Evolutionary conservation across 176 grass and related monocot species (phyloP).

Genomic region (Rhynchospora breviuscula): DNA sequence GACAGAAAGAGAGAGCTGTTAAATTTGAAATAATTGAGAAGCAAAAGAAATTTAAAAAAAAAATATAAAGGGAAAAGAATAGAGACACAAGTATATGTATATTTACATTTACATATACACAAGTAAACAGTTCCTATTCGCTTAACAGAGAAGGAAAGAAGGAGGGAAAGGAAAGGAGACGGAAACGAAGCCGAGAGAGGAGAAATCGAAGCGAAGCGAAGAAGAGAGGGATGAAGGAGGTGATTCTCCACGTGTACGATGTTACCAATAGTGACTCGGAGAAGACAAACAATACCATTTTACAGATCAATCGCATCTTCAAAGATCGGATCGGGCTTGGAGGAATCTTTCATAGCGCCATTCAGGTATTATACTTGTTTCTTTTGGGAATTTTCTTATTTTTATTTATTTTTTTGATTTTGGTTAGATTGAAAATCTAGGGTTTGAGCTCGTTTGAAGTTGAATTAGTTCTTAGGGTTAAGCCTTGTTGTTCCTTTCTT

Average conservation of each 20-base stretch:
- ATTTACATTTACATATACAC: not conserved
- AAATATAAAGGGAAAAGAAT: not conserved
- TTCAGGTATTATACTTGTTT: slow-evolving; percentile 44
- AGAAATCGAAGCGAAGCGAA: not conserved
- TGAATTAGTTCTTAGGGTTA: not conserved
- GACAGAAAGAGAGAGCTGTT: slow-evolving; percentile 15
- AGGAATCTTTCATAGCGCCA: slow-evolving; percentile 98
- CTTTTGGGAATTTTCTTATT: not conserved
- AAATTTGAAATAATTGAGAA: slow-evolving; percentile 10
- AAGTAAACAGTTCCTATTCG: slow-evolving; percentile 9
- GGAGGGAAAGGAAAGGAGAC: not conserved
- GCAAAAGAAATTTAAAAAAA: not conserved
- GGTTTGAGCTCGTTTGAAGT: not conserved
- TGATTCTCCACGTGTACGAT: slow-evolving; percentile 95
- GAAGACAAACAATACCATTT: slow-evolving; percentile 97
- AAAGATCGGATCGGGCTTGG: slow-evolving; percentile 99
- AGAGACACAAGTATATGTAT: too few species aligned
- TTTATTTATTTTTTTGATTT: not conserved
- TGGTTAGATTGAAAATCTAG: not conserved
- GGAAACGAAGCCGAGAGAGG: not conserved
- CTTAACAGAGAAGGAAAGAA: not conserved
- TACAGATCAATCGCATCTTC: slow-evolving; percentile 99
- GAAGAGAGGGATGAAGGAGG: slow-evolving; percentile 66
- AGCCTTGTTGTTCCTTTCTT: not conserved
- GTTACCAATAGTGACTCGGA: slow-evolving; percentile 93